Conservation (phyloP, 2,329 filamentous ascomycete genomes). For the Nemania diffusa region DNA sequence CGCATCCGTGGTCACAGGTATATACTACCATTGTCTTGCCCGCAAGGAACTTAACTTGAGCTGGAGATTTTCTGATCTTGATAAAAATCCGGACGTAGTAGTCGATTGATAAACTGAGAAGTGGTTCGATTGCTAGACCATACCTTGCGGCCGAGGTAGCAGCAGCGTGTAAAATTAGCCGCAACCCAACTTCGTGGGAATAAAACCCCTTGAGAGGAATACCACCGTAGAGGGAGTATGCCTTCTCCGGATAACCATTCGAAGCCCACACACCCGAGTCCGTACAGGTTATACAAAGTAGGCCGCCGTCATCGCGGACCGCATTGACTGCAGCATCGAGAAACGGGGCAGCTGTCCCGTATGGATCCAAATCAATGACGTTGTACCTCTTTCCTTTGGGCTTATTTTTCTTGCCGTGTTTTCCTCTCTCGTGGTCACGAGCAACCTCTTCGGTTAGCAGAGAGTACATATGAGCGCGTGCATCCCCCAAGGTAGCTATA, state of each 20-base stretch:
- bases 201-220: constrained; percentile 84
- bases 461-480: constrained; percentile 90
- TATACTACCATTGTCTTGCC: constrained; percentile 94
- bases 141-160: constrained; percentile 85
- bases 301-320: constrained; percentile 82
- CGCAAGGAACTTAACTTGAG: constrained; percentile 88
- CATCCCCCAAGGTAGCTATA: constrained; percentile 80
- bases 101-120: constrained; percentile 93
- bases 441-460: constrained; percentile 66
- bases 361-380: constrained; percentile 96
- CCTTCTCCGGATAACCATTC: constrained; percentile 92
- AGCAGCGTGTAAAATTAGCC: constrained; percentile 85
- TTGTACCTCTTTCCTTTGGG: constrained; percentile 75
- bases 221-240: constrained; percentile 92
- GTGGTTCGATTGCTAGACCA: constrained; percentile 86
- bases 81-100: constrained; percentile 95
- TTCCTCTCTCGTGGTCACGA: constrained; percentile 51
- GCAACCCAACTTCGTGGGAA: constrained; percentile 89
- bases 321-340: constrained; percentile 90
- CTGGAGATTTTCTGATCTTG: constrained; percentile 79
- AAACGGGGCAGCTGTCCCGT: constrained; percentile 92
- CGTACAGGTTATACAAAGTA: constrained; percentile 95
- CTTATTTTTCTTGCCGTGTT: constrained; percentile 53
- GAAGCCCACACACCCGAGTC: constrained; percentile 96
- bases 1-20: constrained; percentile 89